Base-by-base conservation (phyloP, 768 basidiomycete genomes). In the Suillus tomentosus region DNA sequence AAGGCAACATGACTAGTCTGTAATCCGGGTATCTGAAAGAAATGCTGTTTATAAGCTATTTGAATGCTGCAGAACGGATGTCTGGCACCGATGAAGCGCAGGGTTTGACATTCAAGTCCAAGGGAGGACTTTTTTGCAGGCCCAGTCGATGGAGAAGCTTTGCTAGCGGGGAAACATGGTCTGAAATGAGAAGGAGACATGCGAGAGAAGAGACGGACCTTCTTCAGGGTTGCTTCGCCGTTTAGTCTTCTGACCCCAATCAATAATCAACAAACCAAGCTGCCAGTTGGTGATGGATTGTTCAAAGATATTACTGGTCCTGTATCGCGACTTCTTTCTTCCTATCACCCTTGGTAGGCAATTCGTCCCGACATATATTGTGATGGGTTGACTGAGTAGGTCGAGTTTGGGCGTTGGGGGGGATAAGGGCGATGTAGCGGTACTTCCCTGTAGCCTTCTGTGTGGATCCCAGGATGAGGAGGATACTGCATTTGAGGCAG, bases 151-250 rank as follows among this genome's bases (percentile, higher is more conserved):
- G 91, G 15, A 96, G 77, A 65, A 98, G 85, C 70, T 89, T 94
- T 1, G 94, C 96, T 95, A 69, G 15, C 22, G 63, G 37, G 14
- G 27, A 54, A 14, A 39, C 3, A 62, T 19, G 24, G 27, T 22
- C 51, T 48, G 39, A 55, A n/a, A 47, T 24, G 24, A 15, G 14
- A 64, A 11, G 50, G n/a, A 40, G 22, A 60, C 45, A 56, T 56
- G 7, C 40, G 22, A 13, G 43, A 15, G 48, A 6, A 27, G 62
- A 5, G 5, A 50, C 77, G 40, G 47, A 91, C 95, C 94, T 88
- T 97, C 96, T 36, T 95, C 94, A 0, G 94, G 94, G 11, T 83
- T 84, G 5, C 81, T 76, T 64, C 85, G 84, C 96, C 96, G 99
- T 73, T 90, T 95, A 1, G 78, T 78, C 64, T 87, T 80, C 34